A percentile compares a stretch with the other conserved stretches of the same genome.
These are phyloP conservation scores for Fusarium sarcochroum DNA, from an alignment of 2,329 filamentous ascomycete genomes.

Conservation along the genomic window DNA sequence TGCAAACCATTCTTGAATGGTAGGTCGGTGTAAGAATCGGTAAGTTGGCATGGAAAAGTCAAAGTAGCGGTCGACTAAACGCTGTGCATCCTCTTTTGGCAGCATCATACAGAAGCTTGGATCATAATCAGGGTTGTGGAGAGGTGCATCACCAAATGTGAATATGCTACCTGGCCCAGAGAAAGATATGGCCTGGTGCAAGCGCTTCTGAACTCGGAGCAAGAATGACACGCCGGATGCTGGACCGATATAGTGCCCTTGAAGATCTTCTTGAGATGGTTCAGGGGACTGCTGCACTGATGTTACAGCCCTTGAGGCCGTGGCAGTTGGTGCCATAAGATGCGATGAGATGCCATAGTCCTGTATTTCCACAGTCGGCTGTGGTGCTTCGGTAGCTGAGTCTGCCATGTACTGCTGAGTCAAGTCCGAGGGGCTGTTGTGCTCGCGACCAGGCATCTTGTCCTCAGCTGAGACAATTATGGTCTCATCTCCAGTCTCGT, in stretches of 20 bases:
- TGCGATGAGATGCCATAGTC: conserved; percentile 23
- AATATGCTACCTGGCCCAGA: conserved; percentile 56
- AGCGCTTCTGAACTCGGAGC: conserved; percentile 50
- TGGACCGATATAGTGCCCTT: conserved; percentile 53
- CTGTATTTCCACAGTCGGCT: conserved; percentile 12
- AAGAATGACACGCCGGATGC: conserved; percentile 52
- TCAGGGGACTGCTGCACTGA: conserved; percentile 49
- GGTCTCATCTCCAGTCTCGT: conserved; percentile 13
- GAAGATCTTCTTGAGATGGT: conserved; percentile 49
- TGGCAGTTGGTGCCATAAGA: conserved; percentile 3
- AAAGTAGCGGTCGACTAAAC: conserved; percentile 65
- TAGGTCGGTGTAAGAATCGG: conserved; percentile 67
- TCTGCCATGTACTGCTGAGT: conserved; percentile 18
- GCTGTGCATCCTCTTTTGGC: conserved; percentile 52
- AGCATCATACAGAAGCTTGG: conserved; percentile 58
- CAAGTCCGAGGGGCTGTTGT: conserved; percentile 11
- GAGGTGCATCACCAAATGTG: conserved; percentile 65
- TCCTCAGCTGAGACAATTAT: conserved; percentile 18
- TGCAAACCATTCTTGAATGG: conserved; percentile 63
- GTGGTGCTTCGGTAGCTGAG: background rate
- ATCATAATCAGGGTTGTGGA: conserved; percentile 53
- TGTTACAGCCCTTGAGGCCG: conserved; percentile 14
- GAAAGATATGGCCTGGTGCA: conserved; percentile 47
- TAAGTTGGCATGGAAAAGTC: conserved; percentile 71
- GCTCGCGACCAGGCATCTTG: conserved; percentile 7